A percentile compares a stretch with the other conserved stretches of the same genome.
Conservation (phyloP, 2,329 filamentous ascomycete species). For the Fusarium brevicatenulatum region DNA sequence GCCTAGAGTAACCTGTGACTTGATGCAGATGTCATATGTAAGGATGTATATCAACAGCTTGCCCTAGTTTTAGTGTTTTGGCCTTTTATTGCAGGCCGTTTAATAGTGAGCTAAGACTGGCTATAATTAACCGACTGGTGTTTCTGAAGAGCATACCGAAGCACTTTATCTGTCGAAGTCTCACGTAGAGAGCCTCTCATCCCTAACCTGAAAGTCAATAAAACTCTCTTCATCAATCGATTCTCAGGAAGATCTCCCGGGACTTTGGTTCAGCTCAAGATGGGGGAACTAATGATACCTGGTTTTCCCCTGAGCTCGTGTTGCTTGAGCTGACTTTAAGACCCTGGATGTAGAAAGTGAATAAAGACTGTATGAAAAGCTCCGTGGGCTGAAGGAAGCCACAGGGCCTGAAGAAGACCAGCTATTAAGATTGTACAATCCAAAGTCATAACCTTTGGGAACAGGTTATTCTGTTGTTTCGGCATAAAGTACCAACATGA, state of each 20-base stretch:
- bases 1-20: not conserved
- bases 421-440: too few species aligned
- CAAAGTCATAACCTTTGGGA: too few species aligned
- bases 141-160: not conserved
- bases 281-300: not conserved
- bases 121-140: constrained; percentile 9
- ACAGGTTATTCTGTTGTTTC: too few species aligned
- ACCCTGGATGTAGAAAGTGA: too few species aligned
- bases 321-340: too few species aligned
- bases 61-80: constrained; percentile 20
- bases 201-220: not conserved
- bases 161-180: not conserved
- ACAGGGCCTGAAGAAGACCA: too few species aligned
- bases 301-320: too few species aligned
- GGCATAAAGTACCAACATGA: not conserved
- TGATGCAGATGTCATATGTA: not conserved
- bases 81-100: constrained; percentile 28
- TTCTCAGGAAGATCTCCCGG: not conserved
- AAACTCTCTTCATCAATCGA: not conserved
- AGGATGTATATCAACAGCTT: not conserved
- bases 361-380: too few species aligned
- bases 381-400: too few species aligned
- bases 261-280: not conserved
- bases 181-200: not conserved
- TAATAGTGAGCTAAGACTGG: not conserved